Conservation (phyloP, 2,329 filamentous ascomycete species). For the Chrysoporthe puriensis region DNA sequence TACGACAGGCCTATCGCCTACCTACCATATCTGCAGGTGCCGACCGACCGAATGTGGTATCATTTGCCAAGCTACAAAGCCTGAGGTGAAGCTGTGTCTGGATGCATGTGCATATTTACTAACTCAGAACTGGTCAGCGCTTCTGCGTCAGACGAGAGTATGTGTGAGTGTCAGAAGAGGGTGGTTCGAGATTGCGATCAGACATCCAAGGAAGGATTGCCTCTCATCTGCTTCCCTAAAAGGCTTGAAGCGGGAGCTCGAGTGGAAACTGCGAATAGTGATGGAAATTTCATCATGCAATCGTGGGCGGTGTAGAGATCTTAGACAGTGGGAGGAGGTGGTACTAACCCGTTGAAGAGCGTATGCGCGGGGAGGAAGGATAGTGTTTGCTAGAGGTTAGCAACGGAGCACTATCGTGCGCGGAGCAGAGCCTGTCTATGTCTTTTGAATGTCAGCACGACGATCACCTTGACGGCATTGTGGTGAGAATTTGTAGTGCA, state of each 20-base stretch:
- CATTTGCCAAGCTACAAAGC: not conserved
- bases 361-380: not conserved
- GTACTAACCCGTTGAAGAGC: constrained; percentile 6
- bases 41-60: not conserved
- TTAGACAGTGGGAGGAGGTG: not conserved
- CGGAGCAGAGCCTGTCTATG: not conserved
- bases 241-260: constrained; percentile 70
- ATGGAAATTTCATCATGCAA: constrained; percentile 72
- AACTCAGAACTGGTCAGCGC: constrained; percentile 13
- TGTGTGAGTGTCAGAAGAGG: constrained; percentile 4
- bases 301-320: not conserved
- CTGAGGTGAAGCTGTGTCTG: not conserved
- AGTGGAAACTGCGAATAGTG: constrained; percentile 90
- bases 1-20: not conserved
- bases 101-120: not conserved
- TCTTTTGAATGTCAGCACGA: constrained; percentile 17
- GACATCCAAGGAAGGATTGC: constrained; percentile 77
- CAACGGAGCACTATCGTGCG: not conserved
- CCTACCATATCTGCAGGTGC: too few relatives aligned
- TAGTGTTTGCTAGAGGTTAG: not conserved
- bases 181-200: constrained; percentile 46
- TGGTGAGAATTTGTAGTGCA: not conserved
- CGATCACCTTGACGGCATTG: not conserved
- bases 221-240: constrained; percentile 69
- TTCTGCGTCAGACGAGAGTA: not conserved